A percentile compares a stretch with the other conserved stretches of the same genome.
Conservation (phyloP, 2,329 filamentous ascomycete species). For the Alternaria arbusti region DNA sequence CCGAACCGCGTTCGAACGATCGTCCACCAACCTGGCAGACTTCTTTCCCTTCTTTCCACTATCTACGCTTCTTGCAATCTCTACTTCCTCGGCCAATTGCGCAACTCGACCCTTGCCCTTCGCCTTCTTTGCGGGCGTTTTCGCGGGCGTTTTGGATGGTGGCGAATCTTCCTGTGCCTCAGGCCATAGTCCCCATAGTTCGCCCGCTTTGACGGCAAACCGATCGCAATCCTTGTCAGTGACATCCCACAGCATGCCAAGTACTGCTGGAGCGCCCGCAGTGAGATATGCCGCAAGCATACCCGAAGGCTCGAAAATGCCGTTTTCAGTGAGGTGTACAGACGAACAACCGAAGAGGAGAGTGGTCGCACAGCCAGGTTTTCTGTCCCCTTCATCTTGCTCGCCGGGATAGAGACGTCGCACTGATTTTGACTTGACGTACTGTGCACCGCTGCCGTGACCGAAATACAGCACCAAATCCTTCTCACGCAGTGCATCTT, state of each 20-base stretch:
- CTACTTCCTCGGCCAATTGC: constrained; percentile 34
- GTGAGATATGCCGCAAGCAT: constrained; percentile 92
- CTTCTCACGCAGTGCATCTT: constrained; percentile 66
- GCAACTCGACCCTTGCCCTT: constrained; percentile 40
- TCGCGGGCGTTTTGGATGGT: constrained; percentile 31
- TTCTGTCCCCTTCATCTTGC: constrained; percentile 20
- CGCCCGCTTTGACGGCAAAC: constrained; percentile 79
- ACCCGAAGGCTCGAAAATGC: constrained; percentile 84
- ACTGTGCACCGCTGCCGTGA: constrained; percentile 93
- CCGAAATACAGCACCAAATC: constrained; percentile 92
- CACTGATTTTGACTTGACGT: constrained; percentile 84
- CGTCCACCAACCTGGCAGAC: constrained; percentile 34
- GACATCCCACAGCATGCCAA: constrained; percentile 96
- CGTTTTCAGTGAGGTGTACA: constrained; percentile 77
- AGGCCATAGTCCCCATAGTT: constrained; percentile 80
- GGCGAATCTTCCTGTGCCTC: constrained; percentile 45
- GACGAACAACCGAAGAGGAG: constrained; percentile 96
- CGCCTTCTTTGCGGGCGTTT: constrained; percentile 32
- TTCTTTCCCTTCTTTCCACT: constrained; percentile 30
- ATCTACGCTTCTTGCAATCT: constrained; percentile 24
- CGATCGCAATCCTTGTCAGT: constrained; percentile 97
- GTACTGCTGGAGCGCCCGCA: constrained; percentile 78
- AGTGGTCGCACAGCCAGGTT: constrained; percentile 70
- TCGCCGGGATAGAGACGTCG: constrained; percentile 69
- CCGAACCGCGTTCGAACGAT: constrained; percentile 27